Percentiles rank a stretch among this genome's conserved stretches.
phyloP scores from a whole-genome alignment of 257 asterid species.

The Lycium ferocissimum region DNA sequence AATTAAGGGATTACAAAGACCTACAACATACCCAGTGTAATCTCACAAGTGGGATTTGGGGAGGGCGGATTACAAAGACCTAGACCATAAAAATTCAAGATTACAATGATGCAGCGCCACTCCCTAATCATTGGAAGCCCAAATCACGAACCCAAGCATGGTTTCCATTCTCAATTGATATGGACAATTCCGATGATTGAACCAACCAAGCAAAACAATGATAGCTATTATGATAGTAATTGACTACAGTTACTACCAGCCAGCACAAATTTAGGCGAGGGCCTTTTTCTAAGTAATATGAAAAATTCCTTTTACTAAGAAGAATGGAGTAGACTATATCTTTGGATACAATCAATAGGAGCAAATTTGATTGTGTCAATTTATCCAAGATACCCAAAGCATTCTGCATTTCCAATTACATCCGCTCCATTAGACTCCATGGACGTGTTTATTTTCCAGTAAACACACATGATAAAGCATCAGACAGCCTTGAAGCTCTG shows the following conservation, averaged over 20 bases:
- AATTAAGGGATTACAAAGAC: too few relatives aligned
- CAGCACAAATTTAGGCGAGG: neutral
- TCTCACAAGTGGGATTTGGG: too few relatives aligned
- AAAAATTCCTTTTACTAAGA: neutral
- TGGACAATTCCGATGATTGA: neutral
- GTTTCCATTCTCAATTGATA: neutral
- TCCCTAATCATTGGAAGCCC: neutral
- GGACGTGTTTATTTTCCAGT: neutral
- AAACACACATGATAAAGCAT: neutral
- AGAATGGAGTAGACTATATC: neutral
- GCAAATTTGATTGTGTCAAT: neutral
- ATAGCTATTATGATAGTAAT: neutral
- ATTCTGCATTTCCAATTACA: neutral
- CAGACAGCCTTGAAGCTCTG: conserved; percentile 8
- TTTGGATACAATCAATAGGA: neutral
- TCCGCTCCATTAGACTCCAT: neutral
- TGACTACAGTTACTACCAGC: neutral
- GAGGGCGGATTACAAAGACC: too few relatives aligned
- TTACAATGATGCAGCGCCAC: neutral
- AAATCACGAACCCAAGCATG: neutral
- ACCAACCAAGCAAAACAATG: neutral
- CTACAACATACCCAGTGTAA: too few relatives aligned
- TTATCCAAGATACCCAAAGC: neutral
- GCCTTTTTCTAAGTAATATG: neutral
- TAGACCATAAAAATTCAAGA: too few relatives aligned